phyloP scores from a whole-genome alignment of 768 basidiomycete species.

The Lentinus brumalis region DNA sequence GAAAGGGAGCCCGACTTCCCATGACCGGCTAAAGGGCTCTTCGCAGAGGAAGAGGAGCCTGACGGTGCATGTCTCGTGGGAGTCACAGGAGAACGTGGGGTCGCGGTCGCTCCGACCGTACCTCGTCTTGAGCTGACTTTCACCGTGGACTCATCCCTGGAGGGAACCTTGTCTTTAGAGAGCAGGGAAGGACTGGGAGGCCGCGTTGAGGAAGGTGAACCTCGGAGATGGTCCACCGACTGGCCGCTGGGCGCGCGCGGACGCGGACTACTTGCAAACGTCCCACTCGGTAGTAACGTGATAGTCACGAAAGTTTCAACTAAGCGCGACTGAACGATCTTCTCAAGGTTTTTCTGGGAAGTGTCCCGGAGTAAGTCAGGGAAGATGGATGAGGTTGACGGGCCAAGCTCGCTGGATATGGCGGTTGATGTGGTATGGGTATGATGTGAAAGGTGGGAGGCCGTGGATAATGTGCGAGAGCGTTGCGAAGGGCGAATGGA shows the following conservation, averaged over 20 bases:
- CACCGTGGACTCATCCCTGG: background rate
- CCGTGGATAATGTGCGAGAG: slow-evolving; percentile 53
- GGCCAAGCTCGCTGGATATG: slow-evolving; percentile 3
- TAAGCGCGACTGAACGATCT: slow-evolving; percentile 67
- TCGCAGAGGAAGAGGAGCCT: slow-evolving; percentile 1
- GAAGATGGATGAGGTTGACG: slow-evolving; percentile 25
- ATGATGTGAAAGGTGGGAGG: slow-evolving; percentile 44
- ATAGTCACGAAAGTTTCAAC: slow-evolving; percentile 78
- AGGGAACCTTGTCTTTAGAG: background rate
- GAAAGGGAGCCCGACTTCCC: slow-evolving; percentile 16
- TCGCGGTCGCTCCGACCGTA: slow-evolving; percentile 1
- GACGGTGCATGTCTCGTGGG: slow-evolving; percentile 13
- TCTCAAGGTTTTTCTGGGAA: slow-evolving; percentile 71
- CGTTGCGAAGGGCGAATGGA: slow-evolving; percentile 19
- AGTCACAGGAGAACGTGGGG: slow-evolving; percentile 10
- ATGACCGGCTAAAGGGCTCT: background rate
- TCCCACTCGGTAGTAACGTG: slow-evolving; percentile 35
- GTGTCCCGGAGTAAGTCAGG: slow-evolving; percentile 51
- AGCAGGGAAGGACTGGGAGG: slow-evolving; percentile 9
- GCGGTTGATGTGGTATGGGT: background rate
- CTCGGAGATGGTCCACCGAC: background rate
- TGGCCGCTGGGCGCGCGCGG: background rate
- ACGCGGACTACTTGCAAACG: slow-evolving; percentile 1
- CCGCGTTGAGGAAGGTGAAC: slow-evolving; percentile 1
- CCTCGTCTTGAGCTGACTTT: slow-evolving; percentile 29